Base-by-base conservation (phyloP, 1,139 yeast species). In the Lodderomyces elongisporus region DNA sequence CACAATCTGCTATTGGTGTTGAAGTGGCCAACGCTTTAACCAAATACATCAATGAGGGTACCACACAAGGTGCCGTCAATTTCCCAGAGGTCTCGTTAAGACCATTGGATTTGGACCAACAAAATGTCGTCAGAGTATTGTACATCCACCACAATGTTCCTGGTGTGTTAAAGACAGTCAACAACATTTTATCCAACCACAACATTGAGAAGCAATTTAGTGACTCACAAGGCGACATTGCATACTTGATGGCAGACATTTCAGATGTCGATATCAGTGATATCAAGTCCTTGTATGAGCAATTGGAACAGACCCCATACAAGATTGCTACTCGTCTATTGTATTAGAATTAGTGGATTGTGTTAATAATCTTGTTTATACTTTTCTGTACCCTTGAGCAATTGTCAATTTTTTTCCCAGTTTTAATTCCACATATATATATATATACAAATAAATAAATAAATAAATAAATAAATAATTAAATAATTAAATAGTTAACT, bases 61-160 rank as follows among this genome's bases (percentile, higher is more conserved):
- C 80, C 50, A 84, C 97, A n/a, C 74, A 75, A 37, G 97, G 96
- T 52, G 91, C 98, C 6, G 98, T 91, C 42, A 91, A 91, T 73
- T 89, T 93, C 95, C 98, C 99, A 52, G 98, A 93, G 68, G 97
- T 93, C 47, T 70, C 91, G 15, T 73, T 91, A 53, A 85, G 97
- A 68, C 83, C 91, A 21, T 73, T 89, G 48, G 85, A 87, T 56
- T 74, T 83, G 58, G 96, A 88, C 54, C 95, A 87, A 64, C 80
- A 83, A 53, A 74, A 84, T 58, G 75, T 81, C 33, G 97, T 89
- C 47, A 85, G 98, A 70, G 96, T 91, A 28, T 73, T 93, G 53
- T 91, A 91, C 66, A 85, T 89, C 56, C 98, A 91, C 68, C 93
- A 85, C 63, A 91, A 91, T 64, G 96, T 93, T 50, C 98, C 99